Evolutionary conservation across 495 filamentous ascomycete genomes (phyloP).

Genomic region (Daldinia caldariorum): DNA sequence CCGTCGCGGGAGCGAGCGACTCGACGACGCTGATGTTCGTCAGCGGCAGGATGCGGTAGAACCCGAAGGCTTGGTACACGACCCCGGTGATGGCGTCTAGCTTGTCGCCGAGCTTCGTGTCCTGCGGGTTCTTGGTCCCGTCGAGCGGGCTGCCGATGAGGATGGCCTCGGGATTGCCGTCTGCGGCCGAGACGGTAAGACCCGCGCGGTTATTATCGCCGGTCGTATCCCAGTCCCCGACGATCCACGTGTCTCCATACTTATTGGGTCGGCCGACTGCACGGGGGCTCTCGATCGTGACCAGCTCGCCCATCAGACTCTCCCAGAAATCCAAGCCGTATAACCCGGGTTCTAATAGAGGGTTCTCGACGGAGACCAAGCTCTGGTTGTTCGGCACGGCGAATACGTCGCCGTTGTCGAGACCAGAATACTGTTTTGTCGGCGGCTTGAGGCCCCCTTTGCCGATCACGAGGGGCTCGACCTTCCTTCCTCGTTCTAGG

Average conservation of each 20-base stretch:
- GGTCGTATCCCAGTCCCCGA: conserved; percentile 63
- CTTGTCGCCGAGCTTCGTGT: conserved; percentile 64
- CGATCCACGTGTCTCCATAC: conserved; percentile 71
- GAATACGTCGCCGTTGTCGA: conserved; percentile 66
- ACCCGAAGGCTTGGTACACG: conserved; percentile 65
- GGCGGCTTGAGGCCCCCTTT: conserved; percentile 60
- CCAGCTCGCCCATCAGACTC: conserved; percentile 66
- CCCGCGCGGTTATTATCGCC: conserved; percentile 64
- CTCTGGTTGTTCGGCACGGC: conserved; percentile 62
- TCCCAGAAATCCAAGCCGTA: conserved; percentile 75
- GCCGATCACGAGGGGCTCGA: conserved; percentile 64
- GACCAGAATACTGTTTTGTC: conserved; percentile 58
- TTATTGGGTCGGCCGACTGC: conserved; percentile 62
- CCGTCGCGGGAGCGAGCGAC: conserved; percentile 46
- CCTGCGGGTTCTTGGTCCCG: conserved; percentile 63
- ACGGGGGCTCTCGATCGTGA: conserved; percentile 59
- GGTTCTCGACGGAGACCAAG: conserved; percentile 64
- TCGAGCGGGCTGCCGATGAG: conserved; percentile 67
- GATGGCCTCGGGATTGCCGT: conserved; percentile 71
- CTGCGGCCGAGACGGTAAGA: conserved; percentile 61
- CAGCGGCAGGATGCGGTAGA: conserved; percentile 67
- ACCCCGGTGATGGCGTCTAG: conserved; percentile 68
- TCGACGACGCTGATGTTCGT: conserved; percentile 58
- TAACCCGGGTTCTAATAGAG: conserved; percentile 59
- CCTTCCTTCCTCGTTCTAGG: conserved; percentile 56